Evolutionary conservation across 495 filamentous ascomycete species (phyloP).

Genomic region (Neurospora tetraspora): DNA sequence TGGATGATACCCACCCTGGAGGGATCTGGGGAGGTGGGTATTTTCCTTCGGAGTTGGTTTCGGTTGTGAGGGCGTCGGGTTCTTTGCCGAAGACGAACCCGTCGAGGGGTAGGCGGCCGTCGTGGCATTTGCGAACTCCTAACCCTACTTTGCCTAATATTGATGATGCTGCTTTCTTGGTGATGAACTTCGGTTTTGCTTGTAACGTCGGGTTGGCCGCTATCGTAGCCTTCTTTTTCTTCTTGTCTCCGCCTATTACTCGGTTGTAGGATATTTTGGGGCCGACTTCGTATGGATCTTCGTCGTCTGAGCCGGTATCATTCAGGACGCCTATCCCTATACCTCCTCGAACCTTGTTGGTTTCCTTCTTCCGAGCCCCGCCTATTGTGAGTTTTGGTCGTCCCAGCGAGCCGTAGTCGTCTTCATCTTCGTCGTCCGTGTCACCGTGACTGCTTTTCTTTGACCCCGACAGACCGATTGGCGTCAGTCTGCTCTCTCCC

Average conservation of each 20-base stretch:
- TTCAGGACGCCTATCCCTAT: slow-evolving; percentile 89
- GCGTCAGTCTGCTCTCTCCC: slow-evolving; percentile 49
- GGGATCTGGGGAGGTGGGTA: slow-evolving; percentile 72
- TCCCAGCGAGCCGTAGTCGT: slow-evolving; percentile 23
- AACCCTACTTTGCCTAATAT: slow-evolving; percentile 41
- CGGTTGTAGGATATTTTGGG: slow-evolving; percentile 86
- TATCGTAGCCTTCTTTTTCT: slow-evolving; percentile 56
- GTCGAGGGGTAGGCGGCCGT: slow-evolving; percentile 75
- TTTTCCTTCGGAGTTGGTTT: slow-evolving; percentile 47
- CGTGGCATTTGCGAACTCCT: slow-evolving; percentile 70
- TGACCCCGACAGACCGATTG: slow-evolving; percentile 10
- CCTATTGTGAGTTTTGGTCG: slow-evolving; percentile 18
- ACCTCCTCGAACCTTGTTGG: slow-evolving; percentile 48
- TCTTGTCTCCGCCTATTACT: slow-evolving; percentile 75
- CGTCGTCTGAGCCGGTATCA: slow-evolving; percentile 94
- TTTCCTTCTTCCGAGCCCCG: slow-evolving; percentile 26
- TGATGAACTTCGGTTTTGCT: slow-evolving; percentile 65
- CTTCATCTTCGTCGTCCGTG: slow-evolving; percentile 43
- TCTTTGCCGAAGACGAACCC: slow-evolving; percentile 68
- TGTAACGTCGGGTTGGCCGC: slow-evolving; percentile 53
- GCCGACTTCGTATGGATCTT: slow-evolving; percentile 88
- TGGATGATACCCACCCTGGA: slow-evolving; percentile 62
- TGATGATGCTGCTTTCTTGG: slow-evolving; percentile 50
- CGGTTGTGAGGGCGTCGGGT: slow-evolving; percentile 40
- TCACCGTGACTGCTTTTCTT: slow-evolving; percentile 15